Evolutionary conservation across 257 asterid genomes (phyloP).

Genomic region (Echium plantagineum): DNA sequence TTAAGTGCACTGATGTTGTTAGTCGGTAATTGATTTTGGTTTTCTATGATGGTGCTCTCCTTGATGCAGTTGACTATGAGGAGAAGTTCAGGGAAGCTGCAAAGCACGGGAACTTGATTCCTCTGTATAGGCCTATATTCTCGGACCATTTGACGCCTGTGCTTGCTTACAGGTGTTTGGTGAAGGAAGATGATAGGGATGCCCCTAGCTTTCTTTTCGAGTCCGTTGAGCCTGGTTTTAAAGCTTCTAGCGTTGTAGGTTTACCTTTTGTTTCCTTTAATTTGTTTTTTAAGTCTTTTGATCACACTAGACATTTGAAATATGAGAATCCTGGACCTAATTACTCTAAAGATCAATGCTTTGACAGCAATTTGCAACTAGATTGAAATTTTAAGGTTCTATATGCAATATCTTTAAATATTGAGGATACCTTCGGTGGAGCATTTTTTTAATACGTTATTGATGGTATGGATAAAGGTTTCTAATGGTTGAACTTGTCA

Average conservation of each 20-base stretch:
- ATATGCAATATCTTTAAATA: too few species aligned
- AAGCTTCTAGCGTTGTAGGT: conserved; percentile 68
- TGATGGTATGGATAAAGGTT: too few species aligned
- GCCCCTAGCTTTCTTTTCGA: conserved; percentile 93
- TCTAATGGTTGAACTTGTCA: too few species aligned
- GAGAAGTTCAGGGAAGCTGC: conserved; percentile 86
- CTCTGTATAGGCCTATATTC: conserved; percentile 61
- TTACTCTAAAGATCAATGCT: too few species aligned
- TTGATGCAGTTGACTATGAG: conserved; percentile 48
- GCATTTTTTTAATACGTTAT: too few species aligned
- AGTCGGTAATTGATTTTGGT: background rate
- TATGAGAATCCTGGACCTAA: too few species aligned
- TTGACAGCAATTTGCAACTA: too few species aligned
- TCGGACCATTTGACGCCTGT: conserved; percentile 92
- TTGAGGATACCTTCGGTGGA: too few species aligned
- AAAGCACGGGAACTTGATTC: conserved; percentile 75
- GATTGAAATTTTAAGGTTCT: too few species aligned
- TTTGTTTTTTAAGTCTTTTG: too few species aligned
- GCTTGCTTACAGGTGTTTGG: conserved; percentile 90
- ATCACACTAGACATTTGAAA: too few species aligned
- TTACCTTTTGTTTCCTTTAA: background rate
- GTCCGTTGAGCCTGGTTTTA: conserved; percentile 77
- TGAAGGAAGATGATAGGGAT: conserved; percentile 90
- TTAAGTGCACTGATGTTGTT: too few species aligned
- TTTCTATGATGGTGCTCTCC: background rate